Conservation (phyloP, 164 flowering plant species). For the Pachysandra terminalis region DNA sequence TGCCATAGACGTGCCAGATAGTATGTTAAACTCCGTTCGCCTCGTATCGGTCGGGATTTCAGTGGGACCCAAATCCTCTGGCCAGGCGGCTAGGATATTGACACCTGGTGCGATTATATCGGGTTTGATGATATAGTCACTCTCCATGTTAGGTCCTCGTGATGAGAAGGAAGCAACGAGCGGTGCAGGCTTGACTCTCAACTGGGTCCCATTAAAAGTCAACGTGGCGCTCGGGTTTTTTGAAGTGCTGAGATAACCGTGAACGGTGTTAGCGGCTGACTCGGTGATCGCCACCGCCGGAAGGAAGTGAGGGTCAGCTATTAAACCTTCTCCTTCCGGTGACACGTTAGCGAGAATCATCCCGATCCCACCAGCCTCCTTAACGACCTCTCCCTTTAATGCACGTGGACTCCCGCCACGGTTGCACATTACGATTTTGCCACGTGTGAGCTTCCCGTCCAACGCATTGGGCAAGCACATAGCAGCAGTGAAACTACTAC, state of each 20-base stretch:
- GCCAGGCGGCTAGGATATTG: conserved; percentile 67
- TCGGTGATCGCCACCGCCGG: conserved; percentile 39
- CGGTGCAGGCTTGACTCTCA: conserved; percentile 47
- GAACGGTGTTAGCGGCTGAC: conserved; percentile 19
- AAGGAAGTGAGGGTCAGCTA: conserved; percentile 40
- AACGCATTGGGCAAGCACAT: conserved; percentile 36
- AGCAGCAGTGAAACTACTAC: conserved; percentile 7
- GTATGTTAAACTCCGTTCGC: conserved; percentile 43
- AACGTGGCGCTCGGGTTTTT: conserved; percentile 28
- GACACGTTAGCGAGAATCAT: conserved; percentile 34
- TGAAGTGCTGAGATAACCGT: conserved; percentile 12
- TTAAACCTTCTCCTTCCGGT: conserved; percentile 30
- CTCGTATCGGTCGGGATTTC: conserved; percentile 28
- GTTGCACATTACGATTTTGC: conserved; percentile 53
- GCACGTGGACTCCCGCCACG: conserved; percentile 30
- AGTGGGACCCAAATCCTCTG: conserved; percentile 30
- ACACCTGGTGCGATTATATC: conserved; percentile 71
- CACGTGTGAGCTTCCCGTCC: conserved; percentile 27
- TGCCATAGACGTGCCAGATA: conserved; percentile 70
- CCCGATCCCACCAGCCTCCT: conserved; percentile 48
- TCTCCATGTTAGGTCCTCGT: conserved; percentile 46
- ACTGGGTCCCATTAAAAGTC: conserved; percentile 34
- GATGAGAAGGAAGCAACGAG: conserved; percentile 49
- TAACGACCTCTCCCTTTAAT: conserved; percentile 34
- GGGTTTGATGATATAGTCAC: conserved; percentile 47